A percentile compares a stretch with the other conserved stretches of the same genome.
Conservation (phyloP, 148 eudicot species). For the Vaccinium darrowii region DNA sequence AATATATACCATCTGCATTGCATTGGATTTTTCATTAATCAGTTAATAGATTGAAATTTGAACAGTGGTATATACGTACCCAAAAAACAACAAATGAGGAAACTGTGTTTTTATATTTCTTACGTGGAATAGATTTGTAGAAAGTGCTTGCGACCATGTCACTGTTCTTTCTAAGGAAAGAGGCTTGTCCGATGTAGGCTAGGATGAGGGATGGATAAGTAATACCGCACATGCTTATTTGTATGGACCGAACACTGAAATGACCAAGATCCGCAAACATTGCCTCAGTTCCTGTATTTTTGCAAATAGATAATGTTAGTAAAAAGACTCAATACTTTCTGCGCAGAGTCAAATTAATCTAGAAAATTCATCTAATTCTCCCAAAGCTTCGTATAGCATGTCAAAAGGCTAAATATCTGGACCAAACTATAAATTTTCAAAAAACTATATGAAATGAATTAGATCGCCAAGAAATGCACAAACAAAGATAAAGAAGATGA, state of each 20-base stretch:
- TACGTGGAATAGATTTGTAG: constrained; percentile 30
- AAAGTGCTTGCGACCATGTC: constrained; percentile 13
- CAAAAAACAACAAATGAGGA: background rate
- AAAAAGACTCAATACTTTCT: background rate
- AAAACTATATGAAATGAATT: background rate
- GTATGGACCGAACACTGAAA: constrained; percentile 30
- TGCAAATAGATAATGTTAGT: background rate
- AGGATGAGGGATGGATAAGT: constrained; percentile 28
- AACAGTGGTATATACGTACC: background rate
- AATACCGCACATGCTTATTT: constrained; percentile 28
- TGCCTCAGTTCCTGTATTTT: constrained; percentile 28
- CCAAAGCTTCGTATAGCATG: background rate
- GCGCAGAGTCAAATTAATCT: background rate
- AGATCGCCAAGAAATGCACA: background rate
- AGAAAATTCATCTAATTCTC: background rate
- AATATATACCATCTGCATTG: constrained; percentile 17
- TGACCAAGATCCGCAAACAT: constrained; percentile 37
- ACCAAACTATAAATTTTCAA: background rate
- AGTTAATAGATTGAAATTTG: background rate
- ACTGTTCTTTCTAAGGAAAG: constrained; percentile 23
- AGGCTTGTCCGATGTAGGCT: constrained; percentile 32
- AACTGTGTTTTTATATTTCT: background rate
- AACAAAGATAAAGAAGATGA: background rate
- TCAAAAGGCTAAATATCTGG: background rate
- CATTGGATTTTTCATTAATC: background rate